Percentiles rank a stretch among this genome's conserved stretches.
Evolutionary conservation across 805 yeast genomes (phyloP).

Genomic region (Candida nonsorbophila): DNA sequence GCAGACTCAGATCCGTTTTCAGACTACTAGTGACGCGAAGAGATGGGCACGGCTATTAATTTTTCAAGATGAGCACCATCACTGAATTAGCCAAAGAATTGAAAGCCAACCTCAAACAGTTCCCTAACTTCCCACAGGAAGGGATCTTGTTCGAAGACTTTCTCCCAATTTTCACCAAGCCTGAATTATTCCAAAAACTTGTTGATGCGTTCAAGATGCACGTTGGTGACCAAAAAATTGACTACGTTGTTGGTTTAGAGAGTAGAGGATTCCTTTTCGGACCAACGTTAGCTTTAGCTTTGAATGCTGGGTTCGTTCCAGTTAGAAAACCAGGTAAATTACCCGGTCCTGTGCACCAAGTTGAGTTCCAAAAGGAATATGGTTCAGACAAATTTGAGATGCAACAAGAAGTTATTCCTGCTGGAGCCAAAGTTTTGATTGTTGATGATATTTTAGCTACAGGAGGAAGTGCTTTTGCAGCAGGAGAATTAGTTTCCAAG

Average conservation of each 20-base stretch:
- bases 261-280: slow-evolving; percentile 97
- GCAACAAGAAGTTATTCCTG: slow-evolving; percentile 75
- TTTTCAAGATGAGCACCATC: slow-evolving; percentile 19
- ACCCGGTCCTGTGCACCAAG: slow-evolving; percentile 77
- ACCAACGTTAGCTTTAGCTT: slow-evolving; percentile 86
- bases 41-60: too few species aligned
- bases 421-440: slow-evolving; percentile 75
- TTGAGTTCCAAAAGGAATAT: slow-evolving; percentile 83
- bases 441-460: slow-evolving; percentile 98
- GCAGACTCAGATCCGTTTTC: too few species aligned
- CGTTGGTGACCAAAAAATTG: slow-evolving; percentile 62
- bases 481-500: slow-evolving; percentile 72
- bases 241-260: slow-evolving; percentile 90
- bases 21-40: too few species aligned
- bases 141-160: slow-evolving; percentile 96
- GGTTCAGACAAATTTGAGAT: slow-evolving; percentile 87
- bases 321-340: slow-evolving; percentile 93
- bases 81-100: slow-evolving; percentile 31
- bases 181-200: slow-evolving; percentile 74
- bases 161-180: slow-evolving; percentile 82
- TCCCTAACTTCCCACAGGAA: slow-evolving; percentile 89
- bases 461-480: slow-evolving; percentile 94
- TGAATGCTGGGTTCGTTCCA: slow-evolving; percentile 90
- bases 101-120: slow-evolving; percentile 47
- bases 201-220: slow-evolving; percentile 77